Evolutionary conservation across 116 monocot species (phyloP), one percentile per base, ranked within the genome.

Genomic region (Papilionanthe hybrid): DNA sequence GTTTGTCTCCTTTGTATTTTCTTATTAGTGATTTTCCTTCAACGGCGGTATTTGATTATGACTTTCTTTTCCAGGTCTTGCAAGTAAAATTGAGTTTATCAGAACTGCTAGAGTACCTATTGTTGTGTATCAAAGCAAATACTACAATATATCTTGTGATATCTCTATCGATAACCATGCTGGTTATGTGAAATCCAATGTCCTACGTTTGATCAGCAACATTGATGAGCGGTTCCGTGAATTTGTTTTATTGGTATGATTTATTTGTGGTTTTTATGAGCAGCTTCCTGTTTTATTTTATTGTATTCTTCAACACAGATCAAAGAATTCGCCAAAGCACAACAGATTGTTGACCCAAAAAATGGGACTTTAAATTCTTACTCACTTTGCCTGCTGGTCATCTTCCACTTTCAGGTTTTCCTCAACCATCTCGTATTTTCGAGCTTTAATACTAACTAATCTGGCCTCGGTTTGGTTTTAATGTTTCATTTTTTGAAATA

Each of bases 281-380:
- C 45, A 44, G 56, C 7, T 81, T 76, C 77, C 45, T 66, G 9
- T 22, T 42, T 28, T 17, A 17, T 82, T n/a, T 71, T 1, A 27
- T 49, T 53, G 0, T 68, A 72, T 77, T 30, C 77, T 58, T 90
- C 23, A 18, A 42, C 83, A 77, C 85, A 96, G 96, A 84, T 83
- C n/a, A 96, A 96, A 79, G 96, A 93, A 85, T 93, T 93, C 92
- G 96, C 96, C 17, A 96, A 96, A 87, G 84, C 93, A 81, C 86
- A 92, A 74, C 66, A 88, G 48, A 87, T 96, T 42, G 93, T 93
- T 84, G 82, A 96, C 53, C 86, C 96, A 13, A 96, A 93, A 63
- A 42, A 77, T 28, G 92, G 96, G 72, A 93, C 93, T 60, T 78
- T 96, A 48, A 96, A 93, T 79, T 96, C 96, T 15, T 90, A 86